These are phyloP conservation scores for Lachancea lanzarotensis DNA, from an alignment of 805 yeast genomes.

Conservation along the genomic window DNA sequence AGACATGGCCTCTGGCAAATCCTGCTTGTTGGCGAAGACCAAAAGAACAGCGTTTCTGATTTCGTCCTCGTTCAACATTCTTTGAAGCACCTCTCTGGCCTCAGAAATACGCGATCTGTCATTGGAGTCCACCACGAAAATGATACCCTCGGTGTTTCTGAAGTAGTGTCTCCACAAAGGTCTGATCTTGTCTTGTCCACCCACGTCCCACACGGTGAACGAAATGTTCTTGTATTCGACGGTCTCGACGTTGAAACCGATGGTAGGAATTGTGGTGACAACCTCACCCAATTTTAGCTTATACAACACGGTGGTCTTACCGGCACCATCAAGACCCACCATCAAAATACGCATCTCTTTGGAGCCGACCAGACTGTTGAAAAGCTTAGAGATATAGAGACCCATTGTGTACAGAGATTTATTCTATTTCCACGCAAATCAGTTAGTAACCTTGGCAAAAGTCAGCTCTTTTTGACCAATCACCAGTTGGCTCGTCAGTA, in stretches of 20 bases:
- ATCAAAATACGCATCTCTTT: conserved; percentile 96
- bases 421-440: neutral
- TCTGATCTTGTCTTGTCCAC: conserved; percentile 99
- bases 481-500: too few species aligned
- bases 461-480: too few species aligned
- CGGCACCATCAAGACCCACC: conserved; percentile 98
- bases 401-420: conserved; percentile 57
- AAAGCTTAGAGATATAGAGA: conserved; percentile 87
- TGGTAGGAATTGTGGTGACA: conserved; percentile 93
- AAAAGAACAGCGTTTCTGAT: conserved; percentile 91
- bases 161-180: conserved; percentile 98
- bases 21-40: conserved; percentile 97
- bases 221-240: conserved; percentile 96
- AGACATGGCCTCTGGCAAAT: conserved; percentile 97
- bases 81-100: conserved; percentile 96
- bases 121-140: conserved; percentile 95
- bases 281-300: conserved; percentile 93
- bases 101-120: conserved; percentile 97
- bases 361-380: conserved; percentile 93
- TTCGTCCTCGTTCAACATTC: conserved; percentile 98
- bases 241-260: conserved; percentile 96
- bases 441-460: conserved; percentile 1
- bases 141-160: conserved; percentile 98
- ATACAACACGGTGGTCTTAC: conserved; percentile 94
- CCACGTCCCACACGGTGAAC: conserved; percentile 98